Evolutionary conservation across 2,329 filamentous ascomycete genomes (phyloP).

Genomic region (Penicillium brevicompactum): DNA sequence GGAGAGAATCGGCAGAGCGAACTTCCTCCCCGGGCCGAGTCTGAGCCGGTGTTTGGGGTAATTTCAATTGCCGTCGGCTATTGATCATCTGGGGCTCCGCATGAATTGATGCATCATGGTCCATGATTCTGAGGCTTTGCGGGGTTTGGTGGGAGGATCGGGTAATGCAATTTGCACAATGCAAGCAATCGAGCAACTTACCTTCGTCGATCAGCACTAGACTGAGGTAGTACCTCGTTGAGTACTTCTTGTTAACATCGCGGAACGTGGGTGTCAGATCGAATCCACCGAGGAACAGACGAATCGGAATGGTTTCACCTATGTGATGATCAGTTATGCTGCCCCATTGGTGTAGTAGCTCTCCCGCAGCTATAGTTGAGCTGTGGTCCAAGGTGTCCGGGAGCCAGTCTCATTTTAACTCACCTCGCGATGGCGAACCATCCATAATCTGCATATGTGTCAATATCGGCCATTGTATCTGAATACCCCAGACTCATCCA

Average conservation of each 20-base stretch:
- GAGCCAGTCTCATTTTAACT: conserved; percentile 30
- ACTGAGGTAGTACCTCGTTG: conserved; percentile 95
- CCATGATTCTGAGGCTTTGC: neutral
- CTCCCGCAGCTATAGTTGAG: neutral
- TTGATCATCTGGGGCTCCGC: conserved; percentile 19
- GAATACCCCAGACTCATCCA: neutral
- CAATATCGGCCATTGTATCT: neutral
- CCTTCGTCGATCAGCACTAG: conserved; percentile 94
- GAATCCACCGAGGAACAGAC: conserved; percentile 95
- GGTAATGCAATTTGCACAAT: neutral
- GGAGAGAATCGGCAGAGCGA: conserved; percentile 13
- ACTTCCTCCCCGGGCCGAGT: conserved; percentile 18
- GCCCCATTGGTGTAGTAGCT: neutral
- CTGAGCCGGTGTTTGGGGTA: conserved; percentile 14
- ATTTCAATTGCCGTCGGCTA: conserved; percentile 42
- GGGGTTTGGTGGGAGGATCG: neutral
- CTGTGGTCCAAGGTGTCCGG: neutral
- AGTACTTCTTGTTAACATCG: conserved; percentile 99
- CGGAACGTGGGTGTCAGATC: conserved; percentile 97
- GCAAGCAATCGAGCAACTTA: conserved; percentile 35
- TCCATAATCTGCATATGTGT: conserved; percentile 78
- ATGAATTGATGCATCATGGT: conserved; percentile 4
- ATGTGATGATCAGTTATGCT: conserved; percentile 24
- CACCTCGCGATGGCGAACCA: conserved; percentile 92
- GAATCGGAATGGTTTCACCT: conserved; percentile 91